phyloP scores from a whole-genome alignment of 768 basidiomycete genomes.

The Exidia glandulosa region DNA sequence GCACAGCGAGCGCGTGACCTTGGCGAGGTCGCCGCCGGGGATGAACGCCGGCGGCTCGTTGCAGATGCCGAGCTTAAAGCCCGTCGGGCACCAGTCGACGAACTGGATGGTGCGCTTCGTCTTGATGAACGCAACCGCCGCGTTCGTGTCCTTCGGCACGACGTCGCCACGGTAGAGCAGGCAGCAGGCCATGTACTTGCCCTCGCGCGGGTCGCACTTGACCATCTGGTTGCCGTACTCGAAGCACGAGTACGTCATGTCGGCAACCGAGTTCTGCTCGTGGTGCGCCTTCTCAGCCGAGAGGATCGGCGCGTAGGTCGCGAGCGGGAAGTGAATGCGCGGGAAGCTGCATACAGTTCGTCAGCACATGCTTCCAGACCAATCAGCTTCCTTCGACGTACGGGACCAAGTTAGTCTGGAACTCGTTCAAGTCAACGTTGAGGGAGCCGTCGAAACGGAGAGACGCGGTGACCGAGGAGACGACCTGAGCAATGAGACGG shows the following conservation, averaged over 20 bases:
- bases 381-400: slow-evolving; percentile 30
- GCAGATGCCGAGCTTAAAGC: slow-evolving; percentile 94
- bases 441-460: slow-evolving; percentile 94
- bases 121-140: slow-evolving; percentile 88
- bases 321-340: slow-evolving; percentile 96
- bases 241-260: slow-evolving; percentile 98
- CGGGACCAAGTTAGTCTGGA: slow-evolving; percentile 98
- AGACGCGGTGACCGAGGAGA: slow-evolving; percentile 95
- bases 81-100: slow-evolving; percentile 97
- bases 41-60: slow-evolving; percentile 89
- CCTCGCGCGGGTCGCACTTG: slow-evolving; percentile 91
- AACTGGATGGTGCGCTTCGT: slow-evolving; percentile 97
- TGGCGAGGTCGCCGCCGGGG: slow-evolving; percentile 91
- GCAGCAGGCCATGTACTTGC: slow-evolving; percentile 98
- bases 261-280: slow-evolving; percentile 93
- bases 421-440: slow-evolving; percentile 96
- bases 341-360: slow-evolving; percentile 55
- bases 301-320: slow-evolving; percentile 89
- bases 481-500: slow-evolving; percentile 94
- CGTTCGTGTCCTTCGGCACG: slow-evolving; percentile 90
- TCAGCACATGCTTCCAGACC: slow-evolving; percentile 1
- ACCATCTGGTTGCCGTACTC: slow-evolving; percentile 96
- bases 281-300: slow-evolving; percentile 93
- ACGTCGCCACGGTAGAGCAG: slow-evolving; percentile 93
- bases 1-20: slow-evolving; percentile 87